A percentile compares a stretch with the other conserved stretches of the same genome.
phyloP scores from a whole-genome alignment of 1,284 basidiomycete genomes.

The Vanrija sp. region DNA sequence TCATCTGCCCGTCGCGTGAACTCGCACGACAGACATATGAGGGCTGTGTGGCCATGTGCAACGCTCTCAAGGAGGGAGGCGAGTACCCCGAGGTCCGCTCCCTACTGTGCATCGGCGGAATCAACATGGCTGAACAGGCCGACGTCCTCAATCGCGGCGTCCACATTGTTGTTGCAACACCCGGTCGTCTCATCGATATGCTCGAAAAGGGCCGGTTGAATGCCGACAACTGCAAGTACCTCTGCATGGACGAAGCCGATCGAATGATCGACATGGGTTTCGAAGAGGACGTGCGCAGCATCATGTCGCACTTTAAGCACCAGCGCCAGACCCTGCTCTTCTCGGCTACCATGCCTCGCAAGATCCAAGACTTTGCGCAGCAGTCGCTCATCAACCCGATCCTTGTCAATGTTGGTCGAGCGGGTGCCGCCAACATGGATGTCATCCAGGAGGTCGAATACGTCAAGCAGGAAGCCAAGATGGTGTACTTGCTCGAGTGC shows the following conservation, averaged over 20 bases:
- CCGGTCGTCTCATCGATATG: constrained; percentile 57
- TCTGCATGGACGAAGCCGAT: constrained; percentile 99
- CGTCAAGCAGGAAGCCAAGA: constrained; percentile 98
- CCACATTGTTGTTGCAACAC: constrained; percentile 69
- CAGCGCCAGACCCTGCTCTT: constrained; percentile 97
- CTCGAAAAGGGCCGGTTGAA: constrained; percentile 85
- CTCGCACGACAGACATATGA: constrained; percentile 95
- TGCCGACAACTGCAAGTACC: constrained; percentile 85
- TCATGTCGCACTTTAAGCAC: constrained; percentile 98
- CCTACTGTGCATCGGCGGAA: constrained; percentile 93
- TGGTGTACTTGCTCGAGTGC: constrained; percentile 97
- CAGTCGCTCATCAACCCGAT: constrained; percentile 89
- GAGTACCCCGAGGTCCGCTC: constrained; percentile 79
- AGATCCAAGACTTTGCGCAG: constrained; percentile 97
- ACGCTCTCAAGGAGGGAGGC: constrained; percentile 70
- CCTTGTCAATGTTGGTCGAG: constrained; percentile 94
- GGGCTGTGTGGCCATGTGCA: constrained; percentile 81
- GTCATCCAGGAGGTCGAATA: constrained; percentile 97
- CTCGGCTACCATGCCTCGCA: constrained; percentile 97
- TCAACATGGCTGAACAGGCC: constrained; percentile 93
- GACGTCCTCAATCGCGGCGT: constrained; percentile 85
- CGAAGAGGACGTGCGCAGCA: constrained; percentile 95
- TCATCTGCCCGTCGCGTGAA: constrained; percentile 93
- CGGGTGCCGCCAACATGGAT: constrained; percentile 94
- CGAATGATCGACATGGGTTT: constrained; percentile 99